These are phyloP conservation scores for Trichoderma asperellum DNA, from an alignment of 2,329 filamentous ascomycete genomes.

Conservation along the genomic window DNA sequence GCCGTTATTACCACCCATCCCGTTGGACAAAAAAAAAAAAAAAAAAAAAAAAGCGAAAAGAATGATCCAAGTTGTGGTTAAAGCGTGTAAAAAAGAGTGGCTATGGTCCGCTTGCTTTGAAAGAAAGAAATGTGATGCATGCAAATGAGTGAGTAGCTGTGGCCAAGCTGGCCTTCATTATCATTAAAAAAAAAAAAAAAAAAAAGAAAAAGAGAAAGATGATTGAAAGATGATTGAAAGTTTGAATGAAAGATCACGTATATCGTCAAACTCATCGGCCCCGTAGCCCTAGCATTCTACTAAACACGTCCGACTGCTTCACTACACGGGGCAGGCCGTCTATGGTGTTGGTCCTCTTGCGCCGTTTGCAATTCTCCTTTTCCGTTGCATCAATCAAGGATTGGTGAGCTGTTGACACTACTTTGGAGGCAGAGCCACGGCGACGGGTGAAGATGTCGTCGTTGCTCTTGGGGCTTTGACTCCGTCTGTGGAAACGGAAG, in stretches of 20 bases:
- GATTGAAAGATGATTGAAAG: not conserved
- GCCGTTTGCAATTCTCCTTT: constrained; percentile 14
- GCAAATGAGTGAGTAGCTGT: constrained; percentile 4
- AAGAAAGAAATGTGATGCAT: not conserved
- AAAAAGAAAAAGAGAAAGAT: not conserved
- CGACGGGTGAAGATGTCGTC: constrained; percentile 25
- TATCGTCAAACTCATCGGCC: constrained; percentile 27
- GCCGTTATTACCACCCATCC: not conserved
- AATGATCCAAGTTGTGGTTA: not conserved
- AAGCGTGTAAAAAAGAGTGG: constrained; percentile 10
- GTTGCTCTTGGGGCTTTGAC: constrained; percentile 38
- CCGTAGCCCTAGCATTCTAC: constrained; percentile 44
- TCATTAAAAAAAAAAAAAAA: not conserved
- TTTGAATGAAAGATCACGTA: not conserved
- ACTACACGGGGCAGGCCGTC: not conserved
- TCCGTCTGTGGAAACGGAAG: constrained; percentile 49
- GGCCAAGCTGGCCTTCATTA: not conserved
- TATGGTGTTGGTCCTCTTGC: constrained; percentile 21
- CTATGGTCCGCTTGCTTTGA: constrained; percentile 12
- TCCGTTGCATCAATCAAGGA: not conserved
- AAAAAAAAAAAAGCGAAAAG: not conserved
- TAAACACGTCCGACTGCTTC: constrained; percentile 41
- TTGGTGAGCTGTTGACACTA: not conserved
- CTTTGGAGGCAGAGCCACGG: constrained; percentile 18
- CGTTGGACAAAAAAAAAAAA: not conserved